A percentile compares a stretch with the other conserved stretches of the same genome.
Evolutionary conservation across 192 early-diverging fungal species (phyloP).

Genomic region (Neocallimastix lanati): DNA sequence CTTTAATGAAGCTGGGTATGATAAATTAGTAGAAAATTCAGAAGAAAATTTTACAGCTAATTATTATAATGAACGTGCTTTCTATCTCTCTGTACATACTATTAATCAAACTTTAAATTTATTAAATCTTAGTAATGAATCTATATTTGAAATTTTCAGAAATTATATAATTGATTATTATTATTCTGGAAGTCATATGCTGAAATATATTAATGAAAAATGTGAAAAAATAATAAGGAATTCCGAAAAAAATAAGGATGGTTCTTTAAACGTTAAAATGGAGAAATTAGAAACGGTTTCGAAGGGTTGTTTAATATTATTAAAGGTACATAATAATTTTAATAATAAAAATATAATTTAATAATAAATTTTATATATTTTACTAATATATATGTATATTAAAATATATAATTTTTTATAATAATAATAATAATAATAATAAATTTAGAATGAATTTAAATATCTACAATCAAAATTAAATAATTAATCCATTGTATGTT

Average conservation of each 20-base stretch:
- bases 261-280: background rate
- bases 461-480: background rate
- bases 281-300: background rate
- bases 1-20: conserved; percentile 42
- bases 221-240: conserved; percentile 1
- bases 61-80: conserved; percentile 41
- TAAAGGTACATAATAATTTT: background rate
- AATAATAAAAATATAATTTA: too few relatives aligned
- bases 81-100: conserved; percentile 20
- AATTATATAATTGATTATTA: conserved; percentile 9
- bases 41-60: conserved; percentile 21
- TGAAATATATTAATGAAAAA: background rate
- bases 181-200: background rate
- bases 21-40: conserved; percentile 24
- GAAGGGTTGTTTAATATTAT: conserved; percentile 2
- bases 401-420: too few relatives aligned
- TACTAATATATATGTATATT: too few relatives aligned
- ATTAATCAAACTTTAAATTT: conserved; percentile 7
- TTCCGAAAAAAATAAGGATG: conserved; percentile 1
- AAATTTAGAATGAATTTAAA: background rate
- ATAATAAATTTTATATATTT: too few relatives aligned
- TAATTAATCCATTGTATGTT: too few relatives aligned
- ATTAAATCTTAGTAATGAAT: conserved; percentile 2
- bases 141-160: conserved; percentile 9
- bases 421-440: too few relatives aligned